Evolutionary conservation across 1,284 basidiomycete genomes (phyloP), one percentile per base, ranked within the genome.

Genomic region (Pyrrhoderma noxium): DNA sequence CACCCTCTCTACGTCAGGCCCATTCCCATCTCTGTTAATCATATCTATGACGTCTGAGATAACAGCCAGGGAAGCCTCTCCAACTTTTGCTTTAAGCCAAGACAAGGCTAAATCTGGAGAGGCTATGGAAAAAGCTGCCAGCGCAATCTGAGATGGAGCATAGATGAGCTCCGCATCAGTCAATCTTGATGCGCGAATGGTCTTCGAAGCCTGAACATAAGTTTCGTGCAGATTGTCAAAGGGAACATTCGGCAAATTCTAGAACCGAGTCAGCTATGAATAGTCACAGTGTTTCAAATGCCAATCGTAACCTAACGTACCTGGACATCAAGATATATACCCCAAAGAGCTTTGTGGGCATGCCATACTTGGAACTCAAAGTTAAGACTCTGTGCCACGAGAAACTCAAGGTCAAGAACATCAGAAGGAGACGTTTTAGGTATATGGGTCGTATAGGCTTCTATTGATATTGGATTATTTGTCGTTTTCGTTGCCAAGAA

Each of bases 401-500:
- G 79, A 63, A 98, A 99, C 67, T 99, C 95, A 39, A 96, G 78
- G 50, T 93, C 88, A 41, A 96, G 79, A 5, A 99, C 88, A 61
- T 94, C 91, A 8, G 79, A 76, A 3, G 85, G 77, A 2, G 77
- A 71, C 2, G 91, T 89, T 57, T 85, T 87, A 0, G 89, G 84
- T 49, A 96, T 89, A 56, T 81, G 77, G 0, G 79, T 71, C 0
- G 89, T 85, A 66, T 96, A 99, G 1, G 76, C 68, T 56, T 93
- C 87, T 51, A 98, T 74, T 1, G 91, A 82, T 47, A 98, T 86
- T 1, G 90, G 86, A 59, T 89, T 83, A 64, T 99, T 98, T 34
- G 93, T 95, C 11, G 96, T 96, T 71, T 99, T 99, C 16, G 93
- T 88, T 0, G 95, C 93, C 47, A 99, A 79, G 63, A 96, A 99